phyloP scores from a whole-genome alignment of 2,329 filamentous ascomycete species.

The Colletotrichum nymphaeae region DNA sequence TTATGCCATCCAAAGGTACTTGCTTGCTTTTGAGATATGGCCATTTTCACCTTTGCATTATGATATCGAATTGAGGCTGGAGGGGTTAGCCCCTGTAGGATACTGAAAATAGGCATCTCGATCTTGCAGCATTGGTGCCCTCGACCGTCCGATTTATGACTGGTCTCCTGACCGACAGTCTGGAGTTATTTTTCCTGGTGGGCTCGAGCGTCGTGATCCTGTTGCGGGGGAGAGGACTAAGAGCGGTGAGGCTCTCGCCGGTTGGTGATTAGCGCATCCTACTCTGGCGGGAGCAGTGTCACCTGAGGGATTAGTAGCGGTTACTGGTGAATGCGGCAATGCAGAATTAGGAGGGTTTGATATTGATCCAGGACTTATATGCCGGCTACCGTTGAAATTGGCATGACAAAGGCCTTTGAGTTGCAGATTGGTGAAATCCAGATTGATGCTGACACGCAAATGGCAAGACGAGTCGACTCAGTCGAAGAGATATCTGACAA shows the following conservation, averaged over 20 bases:
- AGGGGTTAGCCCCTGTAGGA: not conserved
- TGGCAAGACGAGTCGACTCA: not conserved
- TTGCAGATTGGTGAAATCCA: not conserved
- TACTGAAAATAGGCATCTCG: not conserved
- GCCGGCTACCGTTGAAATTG: constrained; percentile 20
- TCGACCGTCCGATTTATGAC: not conserved
- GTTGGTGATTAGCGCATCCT: constrained; percentile 29
- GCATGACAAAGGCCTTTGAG: constrained; percentile 11
- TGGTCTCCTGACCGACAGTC: constrained; percentile 26
- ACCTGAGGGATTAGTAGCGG: constrained; percentile 27
- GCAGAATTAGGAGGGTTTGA: not conserved
- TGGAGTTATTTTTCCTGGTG: not conserved
- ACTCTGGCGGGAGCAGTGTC: constrained; percentile 16
- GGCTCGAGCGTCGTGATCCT: constrained; percentile 6
- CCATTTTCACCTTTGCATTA: not conserved
- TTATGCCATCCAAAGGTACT: not conserved
- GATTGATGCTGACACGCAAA: not conserved
- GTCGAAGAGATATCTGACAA: not conserved
- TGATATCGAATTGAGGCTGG: not conserved
- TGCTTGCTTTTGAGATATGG: not conserved
- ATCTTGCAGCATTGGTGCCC: not conserved
- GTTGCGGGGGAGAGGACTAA: constrained; percentile 21
- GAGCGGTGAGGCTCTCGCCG: constrained; percentile 33
- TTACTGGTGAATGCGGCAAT: constrained; percentile 21
- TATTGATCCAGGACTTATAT: constrained; percentile 24